Conservation (phyloP, 495 filamentous ascomycete species). For the Penicillium herquei region DNA sequence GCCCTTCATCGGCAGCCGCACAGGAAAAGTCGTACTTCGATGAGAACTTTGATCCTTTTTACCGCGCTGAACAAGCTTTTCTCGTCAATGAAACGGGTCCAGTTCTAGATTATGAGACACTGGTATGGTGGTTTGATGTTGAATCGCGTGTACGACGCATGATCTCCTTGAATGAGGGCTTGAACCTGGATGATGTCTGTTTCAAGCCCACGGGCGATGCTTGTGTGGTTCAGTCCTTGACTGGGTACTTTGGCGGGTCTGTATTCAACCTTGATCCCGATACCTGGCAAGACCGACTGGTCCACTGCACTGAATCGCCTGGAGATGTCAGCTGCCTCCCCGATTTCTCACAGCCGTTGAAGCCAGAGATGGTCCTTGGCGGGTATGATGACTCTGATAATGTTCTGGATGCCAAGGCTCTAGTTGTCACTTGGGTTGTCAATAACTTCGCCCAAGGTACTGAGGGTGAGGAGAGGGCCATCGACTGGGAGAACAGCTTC, state of each 20-base stretch:
- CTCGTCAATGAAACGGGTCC: slow-evolving; percentile 82
- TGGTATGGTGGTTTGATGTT: slow-evolving; percentile 92
- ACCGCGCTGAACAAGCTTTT: slow-evolving; percentile 89
- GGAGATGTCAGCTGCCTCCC: slow-evolving; percentile 73
- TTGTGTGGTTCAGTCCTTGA: slow-evolving; percentile 89
- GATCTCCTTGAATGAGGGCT: slow-evolving; percentile 60
- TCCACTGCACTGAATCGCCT: slow-evolving; percentile 71
- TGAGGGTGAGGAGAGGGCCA: slow-evolving; percentile 63
- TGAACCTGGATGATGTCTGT: slow-evolving; percentile 79
- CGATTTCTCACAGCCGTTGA: slow-evolving; percentile 79
- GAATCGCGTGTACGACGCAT: slow-evolving; percentile 70
- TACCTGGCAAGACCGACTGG: slow-evolving; percentile 67
- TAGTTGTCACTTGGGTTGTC: slow-evolving; percentile 95
- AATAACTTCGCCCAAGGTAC: slow-evolving; percentile 79
- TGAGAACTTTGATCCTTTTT: slow-evolving; percentile 93
- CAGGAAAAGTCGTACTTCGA: slow-evolving; percentile 95
- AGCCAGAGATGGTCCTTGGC: slow-evolving; percentile 81
- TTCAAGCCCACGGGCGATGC: slow-evolving; percentile 87
- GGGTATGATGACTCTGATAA: slow-evolving; percentile 65
- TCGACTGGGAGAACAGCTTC: slow-evolving; percentile 85
- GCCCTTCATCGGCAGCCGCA: slow-evolving; percentile 84
- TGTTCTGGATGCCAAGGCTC: slow-evolving; percentile 70
- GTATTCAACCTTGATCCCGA: slow-evolving; percentile 58
- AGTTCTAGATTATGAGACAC: slow-evolving; percentile 81
- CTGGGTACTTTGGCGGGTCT: slow-evolving; percentile 77